A percentile compares a stretch with the other conserved stretches of the same genome.
phyloP scores from a whole-genome alignment of 2,329 filamentous ascomycete genomes.

The Colletotrichum cordylinicola region DNA sequence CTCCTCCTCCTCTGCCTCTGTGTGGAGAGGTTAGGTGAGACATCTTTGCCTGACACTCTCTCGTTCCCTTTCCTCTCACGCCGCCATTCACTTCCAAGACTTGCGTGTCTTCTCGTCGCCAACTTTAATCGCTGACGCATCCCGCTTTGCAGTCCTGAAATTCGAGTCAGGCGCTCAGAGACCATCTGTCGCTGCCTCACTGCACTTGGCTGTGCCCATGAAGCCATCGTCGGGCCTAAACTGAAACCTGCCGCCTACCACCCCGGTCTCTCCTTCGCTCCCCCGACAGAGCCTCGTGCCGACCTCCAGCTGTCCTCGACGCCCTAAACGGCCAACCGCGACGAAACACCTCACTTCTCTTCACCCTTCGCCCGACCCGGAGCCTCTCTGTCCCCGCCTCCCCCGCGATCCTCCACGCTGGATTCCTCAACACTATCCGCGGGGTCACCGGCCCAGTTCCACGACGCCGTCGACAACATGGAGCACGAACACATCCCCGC shows the following conservation, averaged over 20 bases:
- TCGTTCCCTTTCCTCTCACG: constrained; percentile 3
- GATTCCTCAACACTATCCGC: constrained; percentile 56
- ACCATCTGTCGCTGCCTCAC: neutral
- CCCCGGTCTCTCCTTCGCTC: constrained; percentile 1
- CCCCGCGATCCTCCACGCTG: constrained; percentile 43
- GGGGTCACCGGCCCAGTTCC: constrained; percentile 58
- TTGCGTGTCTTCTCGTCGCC: neutral
- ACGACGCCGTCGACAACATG: constrained; percentile 58
- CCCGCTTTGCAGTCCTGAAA: neutral
- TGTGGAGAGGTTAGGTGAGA: constrained; percentile 22
- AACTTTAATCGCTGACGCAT: neutral
- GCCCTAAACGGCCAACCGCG: neutral
- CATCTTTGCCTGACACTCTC: constrained; percentile 16
- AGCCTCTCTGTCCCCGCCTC: constrained; percentile 16
- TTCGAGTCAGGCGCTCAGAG: neutral
- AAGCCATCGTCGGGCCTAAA: constrained; percentile 19
- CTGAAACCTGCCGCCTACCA: constrained; percentile 17
- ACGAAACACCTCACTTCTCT: constrained; percentile 13
- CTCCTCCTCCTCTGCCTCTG: neutral
- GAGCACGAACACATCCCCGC: constrained; percentile 47
- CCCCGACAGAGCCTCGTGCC: neutral
- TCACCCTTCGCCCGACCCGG: constrained; percentile 23
- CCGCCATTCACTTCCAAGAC: neutral
- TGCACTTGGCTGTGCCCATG: constrained; percentile 11
- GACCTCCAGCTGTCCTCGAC: neutral